These are phyloP conservation scores for Zymoseptoria ardabiliae DNA, from an alignment of 2,329 filamentous ascomycete species.

Conservation along the genomic window DNA sequence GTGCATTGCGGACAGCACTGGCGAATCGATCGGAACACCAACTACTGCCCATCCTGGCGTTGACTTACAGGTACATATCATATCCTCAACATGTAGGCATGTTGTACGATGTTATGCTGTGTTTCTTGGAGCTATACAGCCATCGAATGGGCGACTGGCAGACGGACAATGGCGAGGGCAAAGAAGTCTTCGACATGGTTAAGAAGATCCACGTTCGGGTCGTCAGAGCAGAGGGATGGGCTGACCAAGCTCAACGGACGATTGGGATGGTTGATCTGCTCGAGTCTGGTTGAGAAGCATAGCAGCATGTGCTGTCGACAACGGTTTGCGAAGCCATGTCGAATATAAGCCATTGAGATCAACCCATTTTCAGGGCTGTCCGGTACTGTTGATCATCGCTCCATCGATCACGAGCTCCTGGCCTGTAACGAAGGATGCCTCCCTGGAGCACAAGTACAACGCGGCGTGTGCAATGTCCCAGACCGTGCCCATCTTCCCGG, in stretches of 20 bases:
- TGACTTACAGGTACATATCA: conserved; percentile 72
- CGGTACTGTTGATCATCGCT: conserved; percentile 17
- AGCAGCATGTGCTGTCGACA: neutral
- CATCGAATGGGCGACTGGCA: conserved; percentile 56
- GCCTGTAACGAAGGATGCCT: conserved; percentile 55
- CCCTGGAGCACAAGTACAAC: conserved; percentile 51
- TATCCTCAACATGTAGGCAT: conserved; percentile 75
- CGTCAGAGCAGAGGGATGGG: conserved; percentile 68
- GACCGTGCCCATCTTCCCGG: conserved; percentile 52
- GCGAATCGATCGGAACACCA: conserved; percentile 72
- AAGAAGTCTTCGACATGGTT: conserved; percentile 50
- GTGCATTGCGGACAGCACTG: conserved; percentile 73
- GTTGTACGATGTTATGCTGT: conserved; percentile 74
- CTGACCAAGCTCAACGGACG: conserved; percentile 73
- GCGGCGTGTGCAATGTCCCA: conserved; percentile 54
- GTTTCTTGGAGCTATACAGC: conserved; percentile 80
- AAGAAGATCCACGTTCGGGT: conserved; percentile 63
- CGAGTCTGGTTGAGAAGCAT: conserved; percentile 42
- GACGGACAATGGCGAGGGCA: conserved; percentile 22
- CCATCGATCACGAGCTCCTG: conserved; percentile 39
- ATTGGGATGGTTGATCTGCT: conserved; percentile 82
- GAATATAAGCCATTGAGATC: neutral
- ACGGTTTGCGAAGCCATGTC: neutral
- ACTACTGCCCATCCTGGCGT: conserved; percentile 74
- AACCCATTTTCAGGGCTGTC: conserved; percentile 7